phyloP scores from a whole-genome alignment of 2,329 filamentous ascomycete genomes.

The Monilinia fructigena region DNA sequence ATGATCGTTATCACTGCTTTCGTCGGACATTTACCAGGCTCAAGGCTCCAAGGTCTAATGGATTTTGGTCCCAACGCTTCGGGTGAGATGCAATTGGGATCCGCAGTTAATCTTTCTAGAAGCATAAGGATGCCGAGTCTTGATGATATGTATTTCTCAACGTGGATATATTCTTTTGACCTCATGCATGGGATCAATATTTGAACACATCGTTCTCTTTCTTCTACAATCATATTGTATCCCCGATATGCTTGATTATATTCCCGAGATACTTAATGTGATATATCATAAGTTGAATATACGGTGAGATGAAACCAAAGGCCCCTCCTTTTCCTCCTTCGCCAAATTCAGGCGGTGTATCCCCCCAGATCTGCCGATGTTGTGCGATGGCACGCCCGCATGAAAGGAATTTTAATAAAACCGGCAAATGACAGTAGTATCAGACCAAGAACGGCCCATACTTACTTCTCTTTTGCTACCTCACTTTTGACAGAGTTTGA shows the following conservation, averaged over 20 bases:
- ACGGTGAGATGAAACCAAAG: slow-evolving; percentile 15
- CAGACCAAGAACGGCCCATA: neutral
- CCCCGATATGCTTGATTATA: neutral
- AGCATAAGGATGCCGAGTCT: slow-evolving; percentile 1
- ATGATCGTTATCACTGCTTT: neutral
- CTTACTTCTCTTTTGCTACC: neutral
- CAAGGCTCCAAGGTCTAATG: neutral
- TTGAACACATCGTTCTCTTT: neutral
- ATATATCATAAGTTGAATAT: slow-evolving; percentile 1
- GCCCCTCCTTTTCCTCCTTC: slow-evolving; percentile 10
- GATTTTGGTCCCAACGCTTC: slow-evolving; percentile 20
- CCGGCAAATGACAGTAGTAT: neutral
- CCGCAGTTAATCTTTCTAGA: slow-evolving; percentile 24
- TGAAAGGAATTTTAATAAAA: neutral
- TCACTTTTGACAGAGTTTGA: neutral
- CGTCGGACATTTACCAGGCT: slow-evolving; percentile 15
- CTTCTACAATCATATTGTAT: neutral
- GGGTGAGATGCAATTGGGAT: slow-evolving; percentile 16
- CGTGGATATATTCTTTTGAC: slow-evolving; percentile 7
- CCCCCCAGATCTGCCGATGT: neutral
- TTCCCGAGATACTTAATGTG: neutral
- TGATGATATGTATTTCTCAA: slow-evolving; percentile 18
- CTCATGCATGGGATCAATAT: slow-evolving; percentile 8
- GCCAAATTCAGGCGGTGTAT: slow-evolving; percentile 13
- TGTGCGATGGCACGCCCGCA: neutral